Conservation (phyloP, 192 early-diverging fungal species). For the Coemansia sp. region DNA sequence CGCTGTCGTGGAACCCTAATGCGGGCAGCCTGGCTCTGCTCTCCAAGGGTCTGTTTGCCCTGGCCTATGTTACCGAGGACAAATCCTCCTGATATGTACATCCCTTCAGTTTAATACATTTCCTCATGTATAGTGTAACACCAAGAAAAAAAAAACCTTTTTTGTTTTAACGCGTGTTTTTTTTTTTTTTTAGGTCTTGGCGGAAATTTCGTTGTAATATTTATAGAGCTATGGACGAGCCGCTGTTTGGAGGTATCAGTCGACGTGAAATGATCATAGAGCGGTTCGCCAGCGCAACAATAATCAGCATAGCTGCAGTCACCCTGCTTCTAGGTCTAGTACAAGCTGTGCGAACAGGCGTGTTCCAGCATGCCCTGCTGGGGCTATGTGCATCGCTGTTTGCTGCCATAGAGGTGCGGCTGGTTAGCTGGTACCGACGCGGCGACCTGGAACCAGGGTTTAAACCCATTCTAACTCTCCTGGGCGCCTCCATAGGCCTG, state of each 20-base stretch:
- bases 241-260: slow-evolving; percentile 53
- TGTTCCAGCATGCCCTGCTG: slow-evolving; percentile 27
- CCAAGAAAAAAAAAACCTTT: too few relatives aligned
- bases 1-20: slow-evolving; percentile 40
- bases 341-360: slow-evolving; percentile 18
- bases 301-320: slow-evolving; percentile 11
- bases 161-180: background rate
- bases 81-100: too few relatives aligned
- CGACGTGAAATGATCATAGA: slow-evolving; percentile 50
- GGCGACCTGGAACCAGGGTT: slow-evolving; percentile 57
- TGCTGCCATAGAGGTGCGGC: slow-evolving; percentile 41
- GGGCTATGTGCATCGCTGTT: slow-evolving; percentile 26
- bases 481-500: slow-evolving; percentile 31
- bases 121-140: too few relatives aligned
- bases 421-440: slow-evolving; percentile 55
- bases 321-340: slow-evolving; percentile 23
- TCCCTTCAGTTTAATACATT: too few relatives aligned
- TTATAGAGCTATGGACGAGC: slow-evolving; percentile 43
- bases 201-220: background rate
- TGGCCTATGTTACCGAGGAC: slow-evolving; percentile 28
- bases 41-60: slow-evolving; percentile 36
- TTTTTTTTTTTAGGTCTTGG: background rate
- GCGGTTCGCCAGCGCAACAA: slow-evolving; percentile 27
- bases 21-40: slow-evolving; percentile 32
- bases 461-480: slow-evolving; percentile 32